Percentiles rank a stretch among this genome's conserved stretches.
These are phyloP conservation scores for Boletus patriciae DNA, from an alignment of 768 basidiomycete species.

Conservation along the genomic window DNA sequence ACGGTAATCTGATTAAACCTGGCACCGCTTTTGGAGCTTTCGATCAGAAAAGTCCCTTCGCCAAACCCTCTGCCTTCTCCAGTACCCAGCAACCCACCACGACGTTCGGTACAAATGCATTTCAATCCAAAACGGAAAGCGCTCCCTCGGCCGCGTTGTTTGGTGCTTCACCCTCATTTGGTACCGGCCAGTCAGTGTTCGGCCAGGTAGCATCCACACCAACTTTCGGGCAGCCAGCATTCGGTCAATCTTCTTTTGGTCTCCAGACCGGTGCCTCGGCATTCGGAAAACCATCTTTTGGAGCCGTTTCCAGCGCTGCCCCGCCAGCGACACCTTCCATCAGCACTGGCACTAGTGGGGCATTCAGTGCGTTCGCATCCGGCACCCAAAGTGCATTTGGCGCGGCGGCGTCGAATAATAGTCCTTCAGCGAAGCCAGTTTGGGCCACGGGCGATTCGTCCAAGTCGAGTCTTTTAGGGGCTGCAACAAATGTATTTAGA, in stretches of 20 bases:
- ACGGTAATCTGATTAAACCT: conserved; percentile 31
- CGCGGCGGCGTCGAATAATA: conserved; percentile 16
- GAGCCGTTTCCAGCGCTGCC: conserved; percentile 9
- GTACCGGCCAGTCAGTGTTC: conserved; percentile 35
- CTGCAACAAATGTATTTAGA: conserved; percentile 5
- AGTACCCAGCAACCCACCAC: conserved; percentile 8
- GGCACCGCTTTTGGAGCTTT: conserved; percentile 37
- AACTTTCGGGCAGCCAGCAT: conserved; percentile 40
- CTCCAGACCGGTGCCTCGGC: conserved; percentile 12
- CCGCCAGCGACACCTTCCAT: conserved; percentile 12
- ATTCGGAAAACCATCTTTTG: conserved; percentile 28
- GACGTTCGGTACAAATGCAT: conserved; percentile 17
- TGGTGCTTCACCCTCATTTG: conserved; percentile 36
- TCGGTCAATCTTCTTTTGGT: conserved; percentile 38
- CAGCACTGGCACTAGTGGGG: conserved; percentile 26
- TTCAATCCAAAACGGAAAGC: conserved; percentile 16
- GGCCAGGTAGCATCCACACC: conserved; percentile 24
- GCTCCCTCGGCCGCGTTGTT: conserved; percentile 24
- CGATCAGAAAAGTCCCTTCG: conserved; percentile 30
- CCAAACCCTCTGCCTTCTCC: conserved; percentile 24
- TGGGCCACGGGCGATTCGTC: conserved; percentile 18
- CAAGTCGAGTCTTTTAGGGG: conserved; percentile 5
- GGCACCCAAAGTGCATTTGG: conserved; percentile 32
- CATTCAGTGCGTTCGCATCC: conserved; percentile 39
- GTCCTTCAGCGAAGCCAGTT: conserved; percentile 21